Percentiles rank a stretch among this genome's conserved stretches.
Evolutionary conservation across 441 rosid species (phyloP).

Genomic region (Gossypium trilobum): DNA sequence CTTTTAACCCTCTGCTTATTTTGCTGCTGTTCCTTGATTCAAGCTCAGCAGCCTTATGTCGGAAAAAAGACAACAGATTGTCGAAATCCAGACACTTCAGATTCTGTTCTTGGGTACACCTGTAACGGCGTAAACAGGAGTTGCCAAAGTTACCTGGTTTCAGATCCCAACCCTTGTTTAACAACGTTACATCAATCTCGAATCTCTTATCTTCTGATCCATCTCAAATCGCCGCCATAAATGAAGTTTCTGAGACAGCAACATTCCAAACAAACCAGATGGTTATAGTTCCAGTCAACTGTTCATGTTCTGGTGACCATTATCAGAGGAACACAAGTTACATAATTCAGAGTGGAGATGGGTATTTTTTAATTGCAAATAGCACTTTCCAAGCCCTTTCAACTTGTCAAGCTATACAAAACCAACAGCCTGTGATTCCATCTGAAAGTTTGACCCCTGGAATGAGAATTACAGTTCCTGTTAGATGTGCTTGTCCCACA

Average conservation of each 20-base stretch:
- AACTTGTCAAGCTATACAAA: conserved; percentile 58
- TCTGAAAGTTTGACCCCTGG: conserved; percentile 21
- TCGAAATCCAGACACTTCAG: conserved; percentile 17
- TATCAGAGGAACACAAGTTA: conserved; percentile 49
- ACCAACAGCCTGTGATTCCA: conserved; percentile 21
- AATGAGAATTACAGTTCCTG: conserved; percentile 36
- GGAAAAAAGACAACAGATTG: conserved; percentile 40
- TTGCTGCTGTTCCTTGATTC: conserved; percentile 20
- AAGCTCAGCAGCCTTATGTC: conserved; percentile 60
- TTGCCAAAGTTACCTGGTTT: conserved; percentile 48
- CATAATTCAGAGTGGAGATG: conserved; percentile 25
- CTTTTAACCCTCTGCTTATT: conserved; percentile 4
- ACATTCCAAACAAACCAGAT: conserved; percentile 32
- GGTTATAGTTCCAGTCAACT: conserved; percentile 58
- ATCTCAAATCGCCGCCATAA: conserved; percentile 37
- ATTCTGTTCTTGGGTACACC: conserved; percentile 53
- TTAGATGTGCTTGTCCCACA: conserved; percentile 76
- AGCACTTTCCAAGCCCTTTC: conserved; percentile 58
- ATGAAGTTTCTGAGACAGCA: conserved; percentile 32
- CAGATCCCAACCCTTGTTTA: conserved; percentile 47
- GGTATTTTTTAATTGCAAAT: conserved; percentile 33
- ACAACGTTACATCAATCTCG: conserved; percentile 44
- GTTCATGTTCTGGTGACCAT: conserved; percentile 54
- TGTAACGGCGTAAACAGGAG: conserved; percentile 55
- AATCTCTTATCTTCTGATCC: conserved; percentile 39